Base-by-base conservation (phyloP, 2,329 filamentous ascomycete genomes). In the Neopestalotiopsis rosae region DNA sequence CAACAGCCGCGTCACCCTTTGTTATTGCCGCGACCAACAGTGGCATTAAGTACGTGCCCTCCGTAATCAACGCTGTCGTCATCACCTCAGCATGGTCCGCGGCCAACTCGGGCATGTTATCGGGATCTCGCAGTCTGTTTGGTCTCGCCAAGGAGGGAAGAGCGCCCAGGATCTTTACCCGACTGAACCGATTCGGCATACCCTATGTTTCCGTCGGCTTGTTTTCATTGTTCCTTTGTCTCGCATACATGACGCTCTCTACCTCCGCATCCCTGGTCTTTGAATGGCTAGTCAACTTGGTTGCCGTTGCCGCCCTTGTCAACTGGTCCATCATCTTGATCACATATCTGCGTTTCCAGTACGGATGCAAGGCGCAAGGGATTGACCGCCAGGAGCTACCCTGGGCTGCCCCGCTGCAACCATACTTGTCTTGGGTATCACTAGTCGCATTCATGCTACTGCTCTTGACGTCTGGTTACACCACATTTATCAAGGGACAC, bases 11-110 rank as follows among this genome's bases (percentile, higher is more conserved):
- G 2, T 87, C 84, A 4, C 87, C 87, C 0, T 88, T 85, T 77
- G 86, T 87, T 52, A 85, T 88, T 63, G 85, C 83, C 7, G 84
- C 85, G 30, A 75, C 78, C 42, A 76, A 81, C 67, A 79, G 82
- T 0, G 81, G 83, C n/a, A 86, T 86, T 57, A 73, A 72, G 10
- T 80, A 75, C 14, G 71, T 81, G 2, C 75, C 74, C 10, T 79
- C 76, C 5, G 74, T 84, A 32, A 79, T 84, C 68, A 83, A 83
- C 70, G 80, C 77, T 13, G 74, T 80, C 10, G 76, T 84, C 20
- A 75, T 83, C 32, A 78, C 76, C 17, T 82, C 80, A 3, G 81
- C 81, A 12, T 81, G 79, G 76, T 83, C 81, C 1, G 76, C 81
- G 0, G 83, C 81, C 0, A 84, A 83, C 67, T 79, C 82, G 0